Evolutionary conservation across 768 basidiomycete species (phyloP).

Genomic region (Boletus vinaceobasis): DNA sequence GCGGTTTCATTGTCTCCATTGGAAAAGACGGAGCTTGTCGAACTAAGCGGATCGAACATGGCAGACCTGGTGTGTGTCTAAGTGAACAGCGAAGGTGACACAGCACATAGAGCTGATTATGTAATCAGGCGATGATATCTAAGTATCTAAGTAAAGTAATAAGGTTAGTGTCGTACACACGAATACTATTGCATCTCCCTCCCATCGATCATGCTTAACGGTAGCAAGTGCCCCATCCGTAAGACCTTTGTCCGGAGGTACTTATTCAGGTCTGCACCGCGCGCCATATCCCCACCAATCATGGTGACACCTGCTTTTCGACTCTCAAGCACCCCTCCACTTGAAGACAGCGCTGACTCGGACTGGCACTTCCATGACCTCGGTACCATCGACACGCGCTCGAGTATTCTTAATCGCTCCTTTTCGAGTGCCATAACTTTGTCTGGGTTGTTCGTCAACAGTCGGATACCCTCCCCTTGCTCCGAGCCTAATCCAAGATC

Average conservation of each 20-base stretch:
- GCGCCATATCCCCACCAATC: constrained; percentile 72
- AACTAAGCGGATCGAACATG: constrained; percentile 75
- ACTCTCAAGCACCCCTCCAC: constrained; percentile 21
- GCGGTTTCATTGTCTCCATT: constrained; percentile 42
- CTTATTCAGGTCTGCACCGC: constrained; percentile 87
- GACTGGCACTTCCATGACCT: constrained; percentile 63
- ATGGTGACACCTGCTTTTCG: constrained; percentile 66
- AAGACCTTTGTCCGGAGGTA: constrained; percentile 96
- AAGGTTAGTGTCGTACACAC: too few species aligned
- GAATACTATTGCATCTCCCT: not conserved
- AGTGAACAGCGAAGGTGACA: not conserved
- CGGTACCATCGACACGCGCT: constrained; percentile 94
- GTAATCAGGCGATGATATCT: constrained; percentile 5
- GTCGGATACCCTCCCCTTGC: constrained; percentile 55
- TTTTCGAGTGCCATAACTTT: constrained; percentile 85
- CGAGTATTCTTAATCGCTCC: constrained; percentile 75
- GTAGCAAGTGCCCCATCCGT: constrained; percentile 94
- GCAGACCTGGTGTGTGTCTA: not conserved
- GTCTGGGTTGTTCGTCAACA: constrained; percentile 98
- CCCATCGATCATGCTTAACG: constrained; percentile 35
- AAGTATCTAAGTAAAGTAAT: not conserved
- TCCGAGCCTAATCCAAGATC: constrained; percentile 76
- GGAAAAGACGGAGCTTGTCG: constrained; percentile 52
- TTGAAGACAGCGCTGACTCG: constrained; percentile 4
- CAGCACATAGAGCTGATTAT: constrained; percentile 5